Base-by-base conservation (phyloP, 352 stramenopile genomes). In the Globisporangium iwayamae region DNA sequence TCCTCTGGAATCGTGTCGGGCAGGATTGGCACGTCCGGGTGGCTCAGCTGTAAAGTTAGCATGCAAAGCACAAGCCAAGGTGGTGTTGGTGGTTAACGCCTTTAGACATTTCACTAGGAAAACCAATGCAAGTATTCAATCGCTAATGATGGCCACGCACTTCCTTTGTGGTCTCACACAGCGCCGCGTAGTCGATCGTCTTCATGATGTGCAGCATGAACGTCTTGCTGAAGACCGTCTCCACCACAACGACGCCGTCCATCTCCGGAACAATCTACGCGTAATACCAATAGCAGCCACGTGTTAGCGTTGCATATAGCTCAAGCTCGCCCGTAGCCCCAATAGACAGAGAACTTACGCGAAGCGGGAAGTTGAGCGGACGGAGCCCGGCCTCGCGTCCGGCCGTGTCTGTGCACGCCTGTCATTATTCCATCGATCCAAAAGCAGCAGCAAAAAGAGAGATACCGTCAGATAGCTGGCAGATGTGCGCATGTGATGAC, bases 191-290 rank as follows among this genome's bases (percentile, higher is more conserved):
- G 76, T 94, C 86, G 60, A 94, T 94, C 67, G 84, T 89, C 67
- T 88, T 80, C 75, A 94, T 85, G 65, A 94, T 91, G 70, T 94
- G 83, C 56, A 92, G 67, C 79, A 93, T 91, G 65, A 94, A 94
- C 43, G 66, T 70, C 73, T 94, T 93, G 67, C 77, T 89, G 73
- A 84, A 94, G 32, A 91, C 70, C 47, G 84, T 94, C 73, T 93
- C 73, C 7, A 82, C 68, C 38, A 94, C 81, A 18, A 91, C 86
- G 9, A 94, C 76, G 60, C 84, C 83, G 51, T 93, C 86, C 77
- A 90, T 91, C 65, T 83, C 76, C 1, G 83, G 81, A 36, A 79
- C 76, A 65, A 94, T 94, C 85, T 94, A 56, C 7, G 54, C 20
- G 59, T 9, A 55, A 18, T 46, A 20, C 13, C 7, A 41, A 11